Base-by-base conservation (phyloP, 106 monocot genomes). In the Alisma plantagoaquatica region DNA sequence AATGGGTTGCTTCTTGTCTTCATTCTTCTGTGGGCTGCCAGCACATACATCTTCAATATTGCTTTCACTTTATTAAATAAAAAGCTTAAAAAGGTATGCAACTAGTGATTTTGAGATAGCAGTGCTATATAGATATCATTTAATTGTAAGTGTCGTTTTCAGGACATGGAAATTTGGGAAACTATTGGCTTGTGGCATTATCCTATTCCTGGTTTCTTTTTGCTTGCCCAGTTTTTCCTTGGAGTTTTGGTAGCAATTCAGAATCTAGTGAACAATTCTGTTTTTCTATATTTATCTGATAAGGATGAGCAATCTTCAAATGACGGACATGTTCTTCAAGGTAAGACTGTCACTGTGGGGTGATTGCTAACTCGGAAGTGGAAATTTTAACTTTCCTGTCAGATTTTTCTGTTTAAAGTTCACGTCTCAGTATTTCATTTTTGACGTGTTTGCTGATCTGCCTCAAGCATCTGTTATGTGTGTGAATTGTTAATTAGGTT, bases 111-210 rank as follows among this genome's bases (percentile, higher is more conserved):
- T 38, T 14, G 9, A 7, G 35, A 14, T 38, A 7, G 35, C 6
- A 7, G 14, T 38, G 6, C 14, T 38, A 38, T 38, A 14, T 7
- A 38, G 14, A 7, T 6, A 38, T 38, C 14, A 7, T 7, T 38
- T 14, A 7, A 14, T 14, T 38, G 35, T 7, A 6, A 7, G 35
- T 14, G 6, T 38, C 45, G 22, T 29, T 61, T 65, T 54, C 73
- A 96, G 94, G 94, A 96, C 66, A 84, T 88, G 88, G 75, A 84
- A 66, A 73, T 96, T 23, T 96, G 94, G 94, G 94, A 96, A 70
- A 96, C 94, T 35, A 71, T 96, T 75, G 94, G 94, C 41, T 68
- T 96, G 41, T 96, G 94, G 94, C 94, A 84, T 53, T 96, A 88
- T 56, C 71, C 88, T 50, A 72, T 88, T 73, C 94, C 94, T 32